These are phyloP conservation scores for Puccinia coronata DNA, from an alignment of 1,284 basidiomycete species.

Conservation along the genomic window DNA sequence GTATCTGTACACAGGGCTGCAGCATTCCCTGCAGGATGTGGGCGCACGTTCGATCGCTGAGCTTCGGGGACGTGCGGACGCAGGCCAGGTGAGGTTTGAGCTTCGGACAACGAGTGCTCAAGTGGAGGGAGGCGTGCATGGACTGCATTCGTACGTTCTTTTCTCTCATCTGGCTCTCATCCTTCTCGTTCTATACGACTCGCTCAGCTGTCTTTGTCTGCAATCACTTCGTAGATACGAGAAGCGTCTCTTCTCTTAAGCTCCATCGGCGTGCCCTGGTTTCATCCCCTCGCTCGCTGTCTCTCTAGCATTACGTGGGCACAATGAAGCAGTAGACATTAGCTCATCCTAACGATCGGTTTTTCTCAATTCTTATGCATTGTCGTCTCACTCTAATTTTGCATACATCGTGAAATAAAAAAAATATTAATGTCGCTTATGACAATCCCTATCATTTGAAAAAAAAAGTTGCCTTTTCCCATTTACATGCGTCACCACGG, in stretches of 20 bases:
- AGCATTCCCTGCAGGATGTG: conserved; percentile 94
- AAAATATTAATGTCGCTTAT: no score
- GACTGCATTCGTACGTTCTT: conserved; percentile 74
- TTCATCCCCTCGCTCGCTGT: neutral
- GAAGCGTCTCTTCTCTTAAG: conserved; percentile 47
- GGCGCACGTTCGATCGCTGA: conserved; percentile 72
- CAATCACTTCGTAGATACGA: conserved; percentile 35
- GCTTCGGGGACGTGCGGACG: conserved; percentile 68
- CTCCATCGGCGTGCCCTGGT: neutral
- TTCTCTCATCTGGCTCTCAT: neutral
- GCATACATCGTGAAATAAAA: no score
- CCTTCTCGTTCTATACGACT: neutral
- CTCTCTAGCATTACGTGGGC: neutral
- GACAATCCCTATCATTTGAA: no score
- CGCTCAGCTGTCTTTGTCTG: neutral
- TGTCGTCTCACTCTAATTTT: no score
- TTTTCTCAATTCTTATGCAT: no score
- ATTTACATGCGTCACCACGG: no score
- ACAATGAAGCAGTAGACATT: no score
- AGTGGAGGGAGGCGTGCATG: conserved; percentile 93
- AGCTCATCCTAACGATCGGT: no score
- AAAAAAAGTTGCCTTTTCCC: no score
- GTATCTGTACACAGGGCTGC: conserved; percentile 86
- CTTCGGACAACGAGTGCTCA: conserved; percentile 92
- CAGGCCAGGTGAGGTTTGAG: conserved; percentile 82